Percentiles rank a stretch among this genome's conserved stretches.
Conservation (phyloP, 2,329 filamentous ascomycete genomes). For the Chalara sp. region DNA sequence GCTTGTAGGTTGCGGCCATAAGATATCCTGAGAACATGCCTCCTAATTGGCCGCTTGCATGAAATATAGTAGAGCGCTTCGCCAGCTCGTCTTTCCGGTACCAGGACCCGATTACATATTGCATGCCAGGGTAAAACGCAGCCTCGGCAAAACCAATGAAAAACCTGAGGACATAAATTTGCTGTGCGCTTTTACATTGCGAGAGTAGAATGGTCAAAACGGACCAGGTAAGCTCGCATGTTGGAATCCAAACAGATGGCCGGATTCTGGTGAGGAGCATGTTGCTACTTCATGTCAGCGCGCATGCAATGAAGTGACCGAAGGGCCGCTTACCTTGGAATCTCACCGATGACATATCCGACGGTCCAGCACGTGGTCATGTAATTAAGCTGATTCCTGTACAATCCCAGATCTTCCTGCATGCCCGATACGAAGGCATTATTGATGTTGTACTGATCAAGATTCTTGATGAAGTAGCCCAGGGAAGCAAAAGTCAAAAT, state of each 20-base stretch:
- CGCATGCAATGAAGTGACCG: no score
- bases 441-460: slow-evolving; percentile 37
- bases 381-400: slow-evolving; percentile 42
- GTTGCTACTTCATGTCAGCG: slow-evolving; percentile 28
- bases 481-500: slow-evolving; percentile 38
- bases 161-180: slow-evolving; percentile 32
- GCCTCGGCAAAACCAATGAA: slow-evolving; percentile 42
- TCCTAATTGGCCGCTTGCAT: slow-evolving; percentile 17
- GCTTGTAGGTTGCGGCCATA: slow-evolving; percentile 43
- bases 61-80: slow-evolving; percentile 52
- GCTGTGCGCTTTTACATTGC: slow-evolving; percentile 25
- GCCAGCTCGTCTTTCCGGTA: slow-evolving; percentile 50
- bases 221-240: slow-evolving; percentile 35
- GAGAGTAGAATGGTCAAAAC: slow-evolving; percentile 29
- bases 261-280: slow-evolving; percentile 42
- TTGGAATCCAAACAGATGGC: slow-evolving; percentile 41
- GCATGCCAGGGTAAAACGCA: slow-evolving; percentile 47
- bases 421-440: slow-evolving; percentile 35
- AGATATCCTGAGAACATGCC: slow-evolving; percentile 42
- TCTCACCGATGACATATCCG: slow-evolving; percentile 44
- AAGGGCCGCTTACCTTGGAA: slow-evolving; percentile 24
- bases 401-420: slow-evolving; percentile 38
- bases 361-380: slow-evolving; percentile 45
- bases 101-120: slow-evolving; percentile 52
- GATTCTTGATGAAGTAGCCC: slow-evolving; percentile 43